Evolutionary conservation across 331 rosid genomes (phyloP), one percentile per base, ranked within the genome.

Genomic region (Erythrophleum ivorense): DNA sequence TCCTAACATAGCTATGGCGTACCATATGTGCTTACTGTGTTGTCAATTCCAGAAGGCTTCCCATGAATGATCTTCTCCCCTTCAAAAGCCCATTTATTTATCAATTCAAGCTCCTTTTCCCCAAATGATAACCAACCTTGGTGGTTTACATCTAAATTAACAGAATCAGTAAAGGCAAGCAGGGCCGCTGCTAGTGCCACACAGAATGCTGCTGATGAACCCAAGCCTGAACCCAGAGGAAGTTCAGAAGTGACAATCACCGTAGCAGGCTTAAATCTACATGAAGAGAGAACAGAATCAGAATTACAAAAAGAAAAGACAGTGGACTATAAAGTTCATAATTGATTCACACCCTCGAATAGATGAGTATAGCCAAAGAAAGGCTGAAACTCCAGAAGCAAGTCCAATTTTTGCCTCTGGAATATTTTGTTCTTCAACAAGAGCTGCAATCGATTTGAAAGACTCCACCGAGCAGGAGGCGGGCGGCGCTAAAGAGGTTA

Each of bases 31-130:
- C 97, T 90, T n/a, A 95, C 95, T 7, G 97, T 86, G 85, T 95
- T 95, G 92, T 95, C 98, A 59, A 95, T 88, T 79, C 98, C 98
- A 81, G 98, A 95, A 18, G 98, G 98, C 83, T 82, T 92, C 78
- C 98, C 98, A 83, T 95, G 98, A 73, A 95, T 69, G 54, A 95
- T 91, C 88, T 89, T 92, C 82, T 95, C 98, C 62, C 98, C 98
- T 89, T 95, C 98, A 85, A 90, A 92, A 49, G 98, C 98, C 98
- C 97, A 95, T 81, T 84, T 91, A 85, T 95, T 95, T 38, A 95
- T 82, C 83, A 92, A 88, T 8, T 83, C 95, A 62, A 90, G 92
- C 13, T 91, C 95, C n/a, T 83, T 85, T 71, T 86, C 92, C 38
- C 85, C 87, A 84, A 85, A 91, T 75, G 46, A 72, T 6, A 72